phyloP scores from a whole-genome alignment of 2,329 filamentous ascomycete species.

The Nakataea oryzae region DNA sequence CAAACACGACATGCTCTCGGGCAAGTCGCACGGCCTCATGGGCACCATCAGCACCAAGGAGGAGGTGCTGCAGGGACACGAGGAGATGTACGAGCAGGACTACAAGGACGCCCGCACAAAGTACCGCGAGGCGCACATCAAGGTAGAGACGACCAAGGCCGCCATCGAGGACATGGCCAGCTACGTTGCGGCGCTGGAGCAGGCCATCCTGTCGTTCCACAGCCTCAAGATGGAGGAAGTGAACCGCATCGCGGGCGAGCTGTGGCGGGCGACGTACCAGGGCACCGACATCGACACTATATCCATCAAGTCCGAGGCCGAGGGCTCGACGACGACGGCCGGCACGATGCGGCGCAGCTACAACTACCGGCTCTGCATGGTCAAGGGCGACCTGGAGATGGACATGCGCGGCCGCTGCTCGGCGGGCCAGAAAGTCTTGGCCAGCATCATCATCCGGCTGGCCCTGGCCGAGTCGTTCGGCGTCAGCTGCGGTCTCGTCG shows the following conservation, averaged over 20 bases:
- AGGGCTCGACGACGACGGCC: slow-evolving; percentile 38
- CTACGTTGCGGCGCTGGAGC: slow-evolving; percentile 77
- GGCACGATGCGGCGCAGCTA: slow-evolving; percentile 64
- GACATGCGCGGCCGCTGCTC: slow-evolving; percentile 98
- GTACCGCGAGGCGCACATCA: slow-evolving; percentile 82
- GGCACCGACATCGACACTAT: slow-evolving; percentile 97
- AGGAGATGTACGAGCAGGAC: slow-evolving; percentile 73
- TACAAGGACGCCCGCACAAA: slow-evolving; percentile 73
- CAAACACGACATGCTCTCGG: slow-evolving; percentile 57
- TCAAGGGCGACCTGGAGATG: slow-evolving; percentile 96
- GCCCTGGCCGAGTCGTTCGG: slow-evolving; percentile 95
- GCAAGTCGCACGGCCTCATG: slow-evolving; percentile 63
- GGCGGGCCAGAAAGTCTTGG: slow-evolving; percentile 91
- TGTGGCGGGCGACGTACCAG: slow-evolving; percentile 96
- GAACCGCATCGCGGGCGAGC: slow-evolving; percentile 84
- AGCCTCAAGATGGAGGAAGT: slow-evolving; percentile 97
- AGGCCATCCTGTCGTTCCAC: slow-evolving; percentile 96
- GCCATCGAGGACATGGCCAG: slow-evolving; percentile 82
- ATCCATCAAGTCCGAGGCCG: slow-evolving; percentile 84
- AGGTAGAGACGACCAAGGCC: slow-evolving; percentile 83
- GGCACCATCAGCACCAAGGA: slow-evolving; percentile 79
- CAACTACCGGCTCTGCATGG: slow-evolving; percentile 97
- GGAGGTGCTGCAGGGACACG: slow-evolving; percentile 60
- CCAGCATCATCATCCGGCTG: slow-evolving; percentile 93
- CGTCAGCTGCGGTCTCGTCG: slow-evolving; percentile 89